Conservation (phyloP, 1,139 yeast genomes). For the Saccharomyces pastorianus region DNA sequence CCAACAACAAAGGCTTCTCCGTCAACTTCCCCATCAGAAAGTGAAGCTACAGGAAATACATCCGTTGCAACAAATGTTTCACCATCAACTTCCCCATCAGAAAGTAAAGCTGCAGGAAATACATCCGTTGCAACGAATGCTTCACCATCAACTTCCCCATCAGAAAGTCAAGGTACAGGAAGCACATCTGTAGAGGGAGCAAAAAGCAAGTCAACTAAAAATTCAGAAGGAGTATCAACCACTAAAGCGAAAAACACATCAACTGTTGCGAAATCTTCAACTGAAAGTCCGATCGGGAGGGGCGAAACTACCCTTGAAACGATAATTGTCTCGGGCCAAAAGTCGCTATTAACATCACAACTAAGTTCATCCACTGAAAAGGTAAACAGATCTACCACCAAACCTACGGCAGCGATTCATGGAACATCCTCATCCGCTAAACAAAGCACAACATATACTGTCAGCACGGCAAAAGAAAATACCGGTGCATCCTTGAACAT, state of each 20-base stretch:
- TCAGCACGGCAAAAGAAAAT: neutral
- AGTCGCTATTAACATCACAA: neutral
- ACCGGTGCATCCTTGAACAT: neutral
- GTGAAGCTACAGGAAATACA: neutral
- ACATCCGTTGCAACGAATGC: neutral
- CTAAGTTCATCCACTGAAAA: neutral
- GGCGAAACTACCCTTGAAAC: neutral
- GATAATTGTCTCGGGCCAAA: neutral
- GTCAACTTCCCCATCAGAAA: neutral
- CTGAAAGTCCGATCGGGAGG: neutral
- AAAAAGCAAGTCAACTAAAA: neutral
- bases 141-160: neutral
- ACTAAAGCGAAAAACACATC: neutral
- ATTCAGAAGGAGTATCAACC: neutral
- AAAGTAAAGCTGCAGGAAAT: neutral
- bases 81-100: neutral
- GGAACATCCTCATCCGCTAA: neutral
- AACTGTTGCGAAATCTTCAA: neutral
- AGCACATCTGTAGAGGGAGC: neutral
- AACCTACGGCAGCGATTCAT: neutral
- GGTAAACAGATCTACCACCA: neutral
- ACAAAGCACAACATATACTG: neutral
- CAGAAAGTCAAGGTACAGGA: neutral
- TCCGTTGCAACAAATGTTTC: neutral
- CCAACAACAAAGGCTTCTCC: neutral